Evolutionary conservation across 202 grass and related monocot genomes (phyloP).

Genomic region (Hordeum pubiflorum): DNA sequence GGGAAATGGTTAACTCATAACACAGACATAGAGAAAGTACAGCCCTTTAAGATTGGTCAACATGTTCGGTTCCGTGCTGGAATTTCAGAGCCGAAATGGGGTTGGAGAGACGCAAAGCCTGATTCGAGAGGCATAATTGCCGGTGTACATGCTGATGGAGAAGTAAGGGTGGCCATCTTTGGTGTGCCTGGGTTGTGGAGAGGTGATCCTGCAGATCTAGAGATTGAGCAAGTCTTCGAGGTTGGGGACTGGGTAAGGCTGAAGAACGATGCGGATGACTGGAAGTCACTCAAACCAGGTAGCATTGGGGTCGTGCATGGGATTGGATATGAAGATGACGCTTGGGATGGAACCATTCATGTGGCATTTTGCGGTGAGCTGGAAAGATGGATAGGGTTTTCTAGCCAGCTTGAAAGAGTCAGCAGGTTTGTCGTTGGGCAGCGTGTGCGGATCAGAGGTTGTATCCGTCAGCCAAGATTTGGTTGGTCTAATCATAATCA

Average conservation of each 20-base stretch:
- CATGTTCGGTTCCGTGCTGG: constrained; percentile 74
- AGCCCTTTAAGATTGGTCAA: constrained; percentile 66
- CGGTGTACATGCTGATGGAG: constrained; percentile 91
- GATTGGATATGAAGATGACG: constrained; percentile 70
- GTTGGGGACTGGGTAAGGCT: constrained; percentile 87
- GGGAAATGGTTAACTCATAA: constrained; percentile 95
- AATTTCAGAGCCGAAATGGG: constrained; percentile 91
- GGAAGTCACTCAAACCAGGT: constrained; percentile 85
- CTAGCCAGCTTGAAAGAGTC: constrained; percentile 58
- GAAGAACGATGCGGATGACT: constrained; percentile 38
- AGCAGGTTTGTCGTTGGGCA: constrained; percentile 72
- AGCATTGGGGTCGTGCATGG: constrained; percentile 90
- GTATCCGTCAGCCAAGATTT: constrained; percentile 87
- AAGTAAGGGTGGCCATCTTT: constrained; percentile 81
- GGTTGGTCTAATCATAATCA: constrained; percentile 93
- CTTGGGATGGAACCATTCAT: constrained; percentile 83
- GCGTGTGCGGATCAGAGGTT: constrained; percentile 69
- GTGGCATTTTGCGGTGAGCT: constrained; percentile 93
- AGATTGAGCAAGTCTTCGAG: constrained; percentile 72
- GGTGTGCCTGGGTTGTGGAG: constrained; percentile 70
- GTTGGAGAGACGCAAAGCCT: constrained; percentile 82
- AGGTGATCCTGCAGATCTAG: constrained; percentile 91
- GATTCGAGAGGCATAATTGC: constrained; percentile 90
- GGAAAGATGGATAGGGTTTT: constrained; percentile 83
- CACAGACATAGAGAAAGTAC: constrained; percentile 89